Conservation (phyloP, 345 rosid species). For the Aurinia saxatilis region DNA sequence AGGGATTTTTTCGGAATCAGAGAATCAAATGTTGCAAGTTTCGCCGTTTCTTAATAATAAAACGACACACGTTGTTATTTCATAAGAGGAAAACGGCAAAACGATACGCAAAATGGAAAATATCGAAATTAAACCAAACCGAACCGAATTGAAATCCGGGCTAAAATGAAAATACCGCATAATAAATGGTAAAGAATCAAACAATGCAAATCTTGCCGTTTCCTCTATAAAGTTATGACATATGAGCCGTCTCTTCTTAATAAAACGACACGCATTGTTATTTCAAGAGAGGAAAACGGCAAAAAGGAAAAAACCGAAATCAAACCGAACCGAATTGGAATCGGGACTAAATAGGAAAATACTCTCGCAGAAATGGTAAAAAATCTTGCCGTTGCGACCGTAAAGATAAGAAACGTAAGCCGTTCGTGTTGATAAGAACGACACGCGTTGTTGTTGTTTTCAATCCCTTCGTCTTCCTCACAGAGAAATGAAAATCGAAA, state of each 20-base stretch:
- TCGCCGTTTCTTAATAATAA: neutral
- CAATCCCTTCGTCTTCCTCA: neutral
- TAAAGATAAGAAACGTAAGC: neutral
- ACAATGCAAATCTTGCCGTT: slow-evolving; percentile 22
- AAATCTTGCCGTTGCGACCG: no score
- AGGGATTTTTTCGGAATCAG: neutral
- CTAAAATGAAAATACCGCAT: no score
- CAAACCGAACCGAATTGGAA: no score
- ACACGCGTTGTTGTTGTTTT: neutral
- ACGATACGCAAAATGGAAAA: no score
- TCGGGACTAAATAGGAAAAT: no score
- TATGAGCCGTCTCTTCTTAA: neutral
- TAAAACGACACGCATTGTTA: neutral
- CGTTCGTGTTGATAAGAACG: neutral
- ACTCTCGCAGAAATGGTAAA: no score
- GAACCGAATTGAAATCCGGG: no score
- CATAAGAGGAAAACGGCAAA: neutral
- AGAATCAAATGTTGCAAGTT: neutral
- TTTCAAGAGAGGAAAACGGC: neutral
- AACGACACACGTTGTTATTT: neutral
- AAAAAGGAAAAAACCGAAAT: no score
- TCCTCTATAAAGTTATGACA: neutral
- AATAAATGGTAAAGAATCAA: no score
- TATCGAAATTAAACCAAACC: no score
- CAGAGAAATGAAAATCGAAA: neutral